Percentiles rank a stretch among this genome's conserved stretches.
Evolutionary conservation across 139 green algal genomes (phyloP).

Genomic region (Micractinium sp.): DNA sequence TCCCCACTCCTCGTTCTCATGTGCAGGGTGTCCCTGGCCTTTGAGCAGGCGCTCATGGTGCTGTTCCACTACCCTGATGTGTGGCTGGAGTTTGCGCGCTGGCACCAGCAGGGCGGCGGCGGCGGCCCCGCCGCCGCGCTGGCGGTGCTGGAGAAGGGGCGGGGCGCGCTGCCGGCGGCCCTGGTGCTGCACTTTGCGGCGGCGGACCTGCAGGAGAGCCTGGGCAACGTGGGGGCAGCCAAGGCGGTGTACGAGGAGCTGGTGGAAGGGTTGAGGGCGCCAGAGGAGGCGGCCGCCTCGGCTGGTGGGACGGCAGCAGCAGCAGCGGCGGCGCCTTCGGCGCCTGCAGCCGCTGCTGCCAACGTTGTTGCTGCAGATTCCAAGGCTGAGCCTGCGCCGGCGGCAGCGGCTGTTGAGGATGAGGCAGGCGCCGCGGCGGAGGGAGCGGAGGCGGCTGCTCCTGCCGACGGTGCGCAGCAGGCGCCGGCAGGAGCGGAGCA

Average conservation of each 20-base stretch:
- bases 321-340: background rate
- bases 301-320: too few species aligned
- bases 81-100: conserved; percentile 57
- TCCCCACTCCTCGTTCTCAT: background rate
- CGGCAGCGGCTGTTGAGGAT: background rate
- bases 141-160: conserved; percentile 55
- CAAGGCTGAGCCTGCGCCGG: background rate
- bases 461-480: too few species aligned
- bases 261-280: conserved; percentile 27
- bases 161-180: conserved; percentile 67
- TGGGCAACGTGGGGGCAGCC: conserved; percentile 45
- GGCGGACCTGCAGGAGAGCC: conserved; percentile 63
- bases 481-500: background rate
- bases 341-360: too few species aligned
- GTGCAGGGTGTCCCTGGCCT: conserved; percentile 76
- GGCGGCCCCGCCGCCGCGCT: conserved; percentile 31
- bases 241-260: conserved; percentile 68
- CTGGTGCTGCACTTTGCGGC: conserved; percentile 80
- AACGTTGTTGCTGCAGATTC: background rate
- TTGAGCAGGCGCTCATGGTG: conserved; percentile 83
- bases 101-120: conserved; percentile 34
- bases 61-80: conserved; percentile 78
- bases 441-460: too few species aligned
- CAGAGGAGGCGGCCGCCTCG: conserved; percentile 19
- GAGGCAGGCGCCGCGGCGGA: background rate